Evolutionary conservation across 2,329 filamentous ascomycete genomes (phyloP), one percentile per base, ranked within the genome.

Genomic region (Venturia pyrina): DNA sequence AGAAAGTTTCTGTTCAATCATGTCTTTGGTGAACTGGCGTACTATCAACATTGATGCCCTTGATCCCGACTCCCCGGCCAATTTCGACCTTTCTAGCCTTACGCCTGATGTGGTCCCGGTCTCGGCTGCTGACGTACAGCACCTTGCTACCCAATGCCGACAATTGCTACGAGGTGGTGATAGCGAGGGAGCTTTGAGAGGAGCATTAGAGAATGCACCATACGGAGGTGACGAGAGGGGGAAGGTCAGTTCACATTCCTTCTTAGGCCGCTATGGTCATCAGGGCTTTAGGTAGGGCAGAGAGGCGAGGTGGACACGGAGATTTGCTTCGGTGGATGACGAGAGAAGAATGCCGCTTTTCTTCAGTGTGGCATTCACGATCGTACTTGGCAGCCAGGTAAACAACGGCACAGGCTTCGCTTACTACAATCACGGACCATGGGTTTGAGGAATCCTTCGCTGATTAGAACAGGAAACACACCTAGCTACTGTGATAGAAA

Each of bases 21-120:
- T 80, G 79, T 77, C 80, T 53, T 72, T 75, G 65, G 76, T 85
- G 78, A 87, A 88, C 76, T 88, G 85, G 80, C 90, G 93, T 77
- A 96, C 91, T 70, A 95, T 97, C 83, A 91, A 97, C 83, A 89
- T 97, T 77, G 93, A 97, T 76, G 88, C 89, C 71, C 85, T 96
- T 72, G 90, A 95, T 77, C 91, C 93, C 67, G 93, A 98, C 78
- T 95, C 91, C 72, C 86, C 90, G 70, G 81, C 86, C 78, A 98
- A 97, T 85, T 98, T 98, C 80, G 90, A 96, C 78, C 87, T 90
- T 69, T 85, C 88, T 67, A 91, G 91, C 21, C 86, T 98, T 71
- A 87, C 89, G 70, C 91, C 93, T 44, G 84, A 89, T 56, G 87
- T 87, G 67, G 83, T 89, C 70, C 88, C 93, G 71, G 84, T 90